phyloP scores from a whole-genome alignment of 164 flowering plant genomes.

The Piper betle region DNA sequence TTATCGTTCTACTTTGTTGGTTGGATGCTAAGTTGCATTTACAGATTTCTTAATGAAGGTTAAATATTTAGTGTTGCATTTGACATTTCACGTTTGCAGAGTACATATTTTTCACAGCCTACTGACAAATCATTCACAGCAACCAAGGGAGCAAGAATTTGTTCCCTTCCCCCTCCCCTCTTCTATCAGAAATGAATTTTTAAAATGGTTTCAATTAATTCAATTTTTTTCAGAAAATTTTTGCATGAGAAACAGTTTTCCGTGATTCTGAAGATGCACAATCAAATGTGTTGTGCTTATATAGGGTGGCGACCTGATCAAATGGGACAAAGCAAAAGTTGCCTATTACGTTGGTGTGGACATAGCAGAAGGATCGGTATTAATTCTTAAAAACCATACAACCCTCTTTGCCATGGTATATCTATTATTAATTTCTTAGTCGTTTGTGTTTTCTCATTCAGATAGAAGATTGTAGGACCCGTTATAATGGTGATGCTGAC shows the following conservation, averaged over 20 bases:
- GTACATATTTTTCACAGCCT: background rate
- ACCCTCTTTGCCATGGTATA: too few species aligned
- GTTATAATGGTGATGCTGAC: constrained; percentile 94
- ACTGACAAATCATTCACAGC: background rate
- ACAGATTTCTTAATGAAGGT: background rate
- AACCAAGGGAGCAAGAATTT: background rate
- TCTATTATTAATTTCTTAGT: too few species aligned
- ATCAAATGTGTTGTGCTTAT: background rate
- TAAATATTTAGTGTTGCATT: background rate
- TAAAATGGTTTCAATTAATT: too few species aligned
- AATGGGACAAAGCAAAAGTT: constrained; percentile 95
- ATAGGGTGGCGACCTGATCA: constrained; percentile 96
- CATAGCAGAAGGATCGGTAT: constrained; percentile 97
- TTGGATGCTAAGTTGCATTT: background rate
- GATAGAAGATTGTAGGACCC: constrained; percentile 94
- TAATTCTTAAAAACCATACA: background rate
- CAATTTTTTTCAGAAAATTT: too few species aligned
- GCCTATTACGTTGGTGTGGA: constrained; percentile 96
- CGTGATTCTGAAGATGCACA: too few species aligned
- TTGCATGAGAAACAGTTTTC: too few species aligned
- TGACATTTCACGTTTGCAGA: background rate
- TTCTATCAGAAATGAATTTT: too few species aligned
- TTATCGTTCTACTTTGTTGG: too few species aligned
- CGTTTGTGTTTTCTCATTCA: constrained; percentile 16
- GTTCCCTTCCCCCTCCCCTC: too few species aligned